Base-by-base conservation (phyloP, 2,329 filamentous ascomycete species). In the Colletotrichum karsti region DNA sequence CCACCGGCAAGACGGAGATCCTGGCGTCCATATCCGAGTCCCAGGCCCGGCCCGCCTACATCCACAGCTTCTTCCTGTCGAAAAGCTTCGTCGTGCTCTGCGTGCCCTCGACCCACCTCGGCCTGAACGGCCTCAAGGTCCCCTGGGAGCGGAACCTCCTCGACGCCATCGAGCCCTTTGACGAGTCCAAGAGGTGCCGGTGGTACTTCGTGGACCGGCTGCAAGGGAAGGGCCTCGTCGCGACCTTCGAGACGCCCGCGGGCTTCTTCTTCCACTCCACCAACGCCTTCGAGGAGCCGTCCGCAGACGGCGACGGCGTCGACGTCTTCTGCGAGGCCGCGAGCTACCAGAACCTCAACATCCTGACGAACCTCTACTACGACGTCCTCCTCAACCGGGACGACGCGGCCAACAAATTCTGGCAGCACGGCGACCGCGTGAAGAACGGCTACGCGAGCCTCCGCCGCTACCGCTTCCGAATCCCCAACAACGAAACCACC, bases 11-110 rank as follows among this genome's bases (percentile, higher is more conserved):
- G 61, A 93, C 92, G 0, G 86, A 89, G 0, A 90, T 96, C 18
- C 84, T 97, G 0, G 93, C 93, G 3, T 90, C 87, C 0, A 87
- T 96, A 67, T 77, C 79, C 0, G 83, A 81, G 3, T 77, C 79
- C 4, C 80, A 83, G 3, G 66, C 55, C 0, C 67, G 44, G 37
- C 81, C 91, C 0, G 90, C 92, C 0, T 97, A 96, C 73, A 88
- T 97, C n/a, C 94, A 97, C 79, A 95, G 93, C 8, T 86, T 95
- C 73, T 93, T 94, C 73, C 78, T 97, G 26, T 92, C 92, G 0
- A 80, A 88, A 15, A 88, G 90, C 72, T 92, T 91, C 73, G 88
- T 95, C 2, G 80, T 96, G 0, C 81, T 97, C 5, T 94, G 92
- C 74, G 80, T 96, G 1, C 94, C 92, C 73, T 89, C 88, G 15